Conservation (phyloP, 108 stramenopile genomes). For the Stephanodiscus minutulus region DNA sequence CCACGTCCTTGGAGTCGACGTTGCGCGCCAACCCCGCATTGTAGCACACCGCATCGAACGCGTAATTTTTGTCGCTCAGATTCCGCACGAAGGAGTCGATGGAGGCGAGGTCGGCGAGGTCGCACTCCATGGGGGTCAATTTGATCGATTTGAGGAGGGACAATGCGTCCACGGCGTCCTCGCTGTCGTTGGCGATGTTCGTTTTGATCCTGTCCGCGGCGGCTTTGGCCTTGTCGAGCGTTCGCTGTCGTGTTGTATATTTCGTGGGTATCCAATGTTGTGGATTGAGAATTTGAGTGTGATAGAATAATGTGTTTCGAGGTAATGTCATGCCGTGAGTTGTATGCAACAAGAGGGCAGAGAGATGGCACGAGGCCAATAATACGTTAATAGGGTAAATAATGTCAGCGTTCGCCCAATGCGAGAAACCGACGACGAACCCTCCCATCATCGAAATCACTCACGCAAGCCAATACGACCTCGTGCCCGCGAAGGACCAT, state of each 20-base stretch:
- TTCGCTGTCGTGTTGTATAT: constrained; percentile 43
- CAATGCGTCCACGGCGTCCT: constrained; percentile 42
- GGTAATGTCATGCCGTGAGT: too few relatives aligned
- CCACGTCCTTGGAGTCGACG: constrained; percentile 66
- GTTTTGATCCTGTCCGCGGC: constrained; percentile 52
- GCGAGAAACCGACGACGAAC: neutral
- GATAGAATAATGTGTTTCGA: too few relatives aligned
- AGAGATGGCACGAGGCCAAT: too few relatives aligned
- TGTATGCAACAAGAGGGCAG: too few relatives aligned
- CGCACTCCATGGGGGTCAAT: constrained; percentile 77
- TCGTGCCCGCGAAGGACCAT: constrained; percentile 62
- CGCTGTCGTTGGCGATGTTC: constrained; percentile 33
- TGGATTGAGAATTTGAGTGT: too few relatives aligned
- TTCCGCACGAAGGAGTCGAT: constrained; percentile 59
- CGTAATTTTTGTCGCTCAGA: constrained; percentile 9
- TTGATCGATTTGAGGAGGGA: constrained; percentile 37
- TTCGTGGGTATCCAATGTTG: neutral
- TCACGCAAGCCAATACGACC: constrained; percentile 69
- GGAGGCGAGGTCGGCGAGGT: constrained; percentile 69
- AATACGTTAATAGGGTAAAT: too few relatives aligned
- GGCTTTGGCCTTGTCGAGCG: constrained; percentile 62
- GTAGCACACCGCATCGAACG: constrained; percentile 75
- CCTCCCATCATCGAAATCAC: neutral
- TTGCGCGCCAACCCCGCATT: constrained; percentile 86
- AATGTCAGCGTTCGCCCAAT: neutral